Evolutionary conservation across 306 rosid genomes (phyloP), one percentile per base, ranked within the genome.

Genomic region (Prunus kanzakura): DNA sequence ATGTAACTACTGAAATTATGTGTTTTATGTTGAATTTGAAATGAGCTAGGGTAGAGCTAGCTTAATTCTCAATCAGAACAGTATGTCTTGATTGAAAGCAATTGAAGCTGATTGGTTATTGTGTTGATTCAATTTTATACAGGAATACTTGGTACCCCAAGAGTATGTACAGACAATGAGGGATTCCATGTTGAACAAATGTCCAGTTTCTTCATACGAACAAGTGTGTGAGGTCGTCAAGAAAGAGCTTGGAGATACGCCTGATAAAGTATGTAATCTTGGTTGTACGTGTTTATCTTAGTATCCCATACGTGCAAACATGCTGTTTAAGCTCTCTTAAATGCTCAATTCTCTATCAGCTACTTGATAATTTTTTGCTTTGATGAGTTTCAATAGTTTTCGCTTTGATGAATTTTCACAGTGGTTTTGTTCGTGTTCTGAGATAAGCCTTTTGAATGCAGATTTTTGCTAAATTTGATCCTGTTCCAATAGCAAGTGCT

Each of bases 131-230:
- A 75, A 35, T 79, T 77, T 77, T 66, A 18, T 80, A 62, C 85
- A 95, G 99, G 99, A 95, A 62, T 95, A 95, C 72, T 84, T 95
- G 76, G 89, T 95, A 54, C 99, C 97, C 41, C 72, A 87, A 62
- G 99, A 95, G 78, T 95, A 95, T 82, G 96, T 92, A 50, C 78
- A 32, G 80, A 92, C 86, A 27, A 86, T 95, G 97, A 95, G 99
- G 84, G 96, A 89, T 73, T 92, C 87, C 60, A 92, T 95, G 97
- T 83, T 95, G 83, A 95, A 95, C 84, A 92, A 75, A 86, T 95
- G 97, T 82, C 97, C 97, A 20, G 99, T 89, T 77, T 92, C 99
- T 84, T 91, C 99, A 1, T 95, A 92, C 67, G 90, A 92, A 73
- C 93, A 89, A 90, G 88, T 95, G 72, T 87, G 97, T 49, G 86